phyloP scores from a whole-genome alignment of 2,329 filamentous ascomycete species.

The Chaetomiaceae sp. region DNA sequence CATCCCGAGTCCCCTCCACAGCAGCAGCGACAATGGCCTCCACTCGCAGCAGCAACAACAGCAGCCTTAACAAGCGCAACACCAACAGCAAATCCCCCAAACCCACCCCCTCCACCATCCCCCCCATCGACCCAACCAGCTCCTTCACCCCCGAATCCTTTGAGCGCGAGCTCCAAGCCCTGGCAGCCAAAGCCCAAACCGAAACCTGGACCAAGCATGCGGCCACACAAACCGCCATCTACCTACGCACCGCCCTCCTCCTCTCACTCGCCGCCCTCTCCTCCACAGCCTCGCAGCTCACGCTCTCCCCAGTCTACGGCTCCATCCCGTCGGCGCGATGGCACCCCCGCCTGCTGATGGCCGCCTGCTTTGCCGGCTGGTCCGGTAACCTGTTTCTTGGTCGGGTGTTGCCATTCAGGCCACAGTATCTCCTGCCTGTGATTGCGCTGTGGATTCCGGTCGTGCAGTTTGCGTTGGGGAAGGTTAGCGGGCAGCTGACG shows the following conservation, averaged over 20 bases:
- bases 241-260: conserved; percentile 40
- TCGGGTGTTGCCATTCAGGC: conserved; percentile 44
- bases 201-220: conserved; percentile 33
- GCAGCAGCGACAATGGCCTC: conserved; percentile 30
- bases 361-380: conserved; percentile 67
- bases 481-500: conserved; percentile 60
- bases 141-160: conserved; percentile 48
- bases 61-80: conserved; percentile 9
- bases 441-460: conserved; percentile 71
- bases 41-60: conserved; percentile 10
- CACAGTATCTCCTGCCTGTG: conserved; percentile 61
- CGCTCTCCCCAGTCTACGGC: conserved; percentile 83
- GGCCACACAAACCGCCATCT: conserved; percentile 37
- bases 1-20: neutral
- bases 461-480: conserved; percentile 66
- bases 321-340: conserved; percentile 70
- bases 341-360: conserved; percentile 63
- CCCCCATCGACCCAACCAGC: conserved; percentile 29
- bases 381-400: conserved; percentile 57
- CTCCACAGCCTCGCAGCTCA: conserved; percentile 67
- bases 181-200: conserved; percentile 42
- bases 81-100: conserved; percentile 12
- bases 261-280: conserved; percentile 57
- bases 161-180: conserved; percentile 48
- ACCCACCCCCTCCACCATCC: conserved; percentile 12